These are phyloP conservation scores for Acorus calamus DNA, from an alignment of 106 monocot genomes.

Conservation along the genomic window DNA sequence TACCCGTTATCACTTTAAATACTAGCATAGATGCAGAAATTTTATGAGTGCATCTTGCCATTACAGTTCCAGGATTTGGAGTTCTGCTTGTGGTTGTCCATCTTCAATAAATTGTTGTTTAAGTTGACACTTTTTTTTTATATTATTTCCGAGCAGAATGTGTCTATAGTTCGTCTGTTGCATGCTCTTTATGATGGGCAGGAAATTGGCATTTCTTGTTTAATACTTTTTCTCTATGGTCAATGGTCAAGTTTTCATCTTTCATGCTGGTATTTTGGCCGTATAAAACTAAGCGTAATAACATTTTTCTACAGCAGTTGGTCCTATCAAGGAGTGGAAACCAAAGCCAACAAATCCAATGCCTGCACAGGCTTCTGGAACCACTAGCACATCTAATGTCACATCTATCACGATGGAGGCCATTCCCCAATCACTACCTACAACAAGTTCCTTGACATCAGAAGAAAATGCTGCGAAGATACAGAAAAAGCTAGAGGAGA, in stretches of 20 bases:
- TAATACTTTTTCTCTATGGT: neutral
- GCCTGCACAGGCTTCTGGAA: neutral
- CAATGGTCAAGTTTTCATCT: neutral
- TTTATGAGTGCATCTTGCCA: no score
- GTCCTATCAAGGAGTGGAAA: slow-evolving; percentile 4
- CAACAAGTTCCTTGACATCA: neutral
- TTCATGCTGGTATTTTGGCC: neutral
- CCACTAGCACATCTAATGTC: no score
- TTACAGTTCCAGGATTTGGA: no score
- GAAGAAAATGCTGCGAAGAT: neutral
- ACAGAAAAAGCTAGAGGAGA: slow-evolving; percentile 2
- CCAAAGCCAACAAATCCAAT: neutral
- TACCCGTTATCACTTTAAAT: no score
- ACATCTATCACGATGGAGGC: neutral
- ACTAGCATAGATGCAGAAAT: no score
- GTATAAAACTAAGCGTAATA: neutral
- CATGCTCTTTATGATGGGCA: no score
- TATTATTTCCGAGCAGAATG: no score
- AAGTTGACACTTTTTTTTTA: no score
- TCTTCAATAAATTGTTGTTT: no score
- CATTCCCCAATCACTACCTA: neutral
- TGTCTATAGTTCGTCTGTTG: no score
- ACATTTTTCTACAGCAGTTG: neutral
- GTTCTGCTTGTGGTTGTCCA: no score
- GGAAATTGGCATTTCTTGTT: no score